These are phyloP conservation scores for Starmerella floris DNA, from an alignment of 805 yeast species.

Conservation along the genomic window DNA sequence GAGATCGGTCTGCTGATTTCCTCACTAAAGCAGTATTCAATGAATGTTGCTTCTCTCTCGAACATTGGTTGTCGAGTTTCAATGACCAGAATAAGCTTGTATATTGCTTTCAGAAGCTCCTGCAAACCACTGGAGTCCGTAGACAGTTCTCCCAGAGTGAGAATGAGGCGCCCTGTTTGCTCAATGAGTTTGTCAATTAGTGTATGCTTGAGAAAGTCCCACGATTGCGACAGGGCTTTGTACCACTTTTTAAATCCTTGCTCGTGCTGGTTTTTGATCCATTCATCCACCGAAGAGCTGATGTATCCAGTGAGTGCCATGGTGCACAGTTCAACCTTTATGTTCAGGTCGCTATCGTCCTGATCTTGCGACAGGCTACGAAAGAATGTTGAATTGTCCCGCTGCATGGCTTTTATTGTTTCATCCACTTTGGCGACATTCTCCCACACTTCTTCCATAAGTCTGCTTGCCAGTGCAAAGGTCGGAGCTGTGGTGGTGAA, in stretches of 20 bases:
- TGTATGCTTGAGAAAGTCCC: slow-evolving; percentile 5
- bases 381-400: background rate
- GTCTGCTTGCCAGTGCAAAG: background rate
- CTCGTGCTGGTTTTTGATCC: slow-evolving; percentile 21
- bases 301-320: background rate
- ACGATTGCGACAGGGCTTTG: slow-evolving; percentile 8
- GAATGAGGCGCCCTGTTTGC: slow-evolving; percentile 2
- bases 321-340: background rate
- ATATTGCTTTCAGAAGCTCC: slow-evolving; percentile 1
- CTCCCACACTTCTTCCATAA: background rate
- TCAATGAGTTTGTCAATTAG: slow-evolving; percentile 2
- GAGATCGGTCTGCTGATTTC: slow-evolving; percentile 18
- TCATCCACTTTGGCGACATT: slow-evolving; percentile 1
- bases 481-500: background rate
- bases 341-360: background rate
- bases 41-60: slow-evolving; percentile 13
- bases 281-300: background rate
- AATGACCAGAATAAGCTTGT: background rate
- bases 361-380: background rate
- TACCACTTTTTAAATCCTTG: slow-evolving; percentile 21
- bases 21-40: slow-evolving; percentile 13
- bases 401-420: background rate
- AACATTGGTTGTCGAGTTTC: slow-evolving; percentile 2
- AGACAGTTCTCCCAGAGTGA: slow-evolving; percentile 5
- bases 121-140: background rate